Evolutionary conservation across 2,329 filamentous ascomycete genomes (phyloP), one percentile per base, ranked within the genome.

Genomic region (Fusarium sp.): DNA sequence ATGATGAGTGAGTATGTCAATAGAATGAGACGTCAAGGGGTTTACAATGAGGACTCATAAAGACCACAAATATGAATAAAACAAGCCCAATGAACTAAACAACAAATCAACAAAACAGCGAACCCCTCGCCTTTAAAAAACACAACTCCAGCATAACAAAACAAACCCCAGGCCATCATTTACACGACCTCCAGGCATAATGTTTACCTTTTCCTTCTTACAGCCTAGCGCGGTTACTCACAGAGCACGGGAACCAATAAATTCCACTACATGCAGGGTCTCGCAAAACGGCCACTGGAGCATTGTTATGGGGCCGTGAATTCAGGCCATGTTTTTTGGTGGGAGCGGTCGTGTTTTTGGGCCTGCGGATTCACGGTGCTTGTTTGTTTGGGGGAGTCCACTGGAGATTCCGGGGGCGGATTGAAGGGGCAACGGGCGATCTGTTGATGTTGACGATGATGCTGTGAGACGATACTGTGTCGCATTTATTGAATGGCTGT

Each of bases 201-300:
- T 86, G 84, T 87, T 87, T 87, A 86, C 84, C 80, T 80, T 79
- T 82, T 85, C 76, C 85, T 84, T 75, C 75, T 82, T 73, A 11
- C 11, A 30, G 80, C 81, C 57, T 86, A 84, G 85, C 75, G 79
- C 54, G 66, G 62, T 55, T 58, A 22, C 44, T 73, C 69, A 69
- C 77, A 77, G 77, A 54, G 54, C 32, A 72, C 71, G 44, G 68
- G 62, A 78, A 68, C 79, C 79, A 81, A 81, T 71, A 65, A 61
- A 76, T 79, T 62, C 18, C 26, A 48, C 15, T 12, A 52, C 41
- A 59, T 60, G 67, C 62, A 75, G 77, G 77, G 73, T 78, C 70
- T 66, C 47, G 17, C 71, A 64, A 75, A 73, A 77, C 75, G 57
- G 68, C 70, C 65, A 61, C 47, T 62, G 50, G 50, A 30, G 42